Evolutionary conservation across 2,329 filamentous ascomycete genomes (phyloP).

Genomic region (Fusarium longipes): DNA sequence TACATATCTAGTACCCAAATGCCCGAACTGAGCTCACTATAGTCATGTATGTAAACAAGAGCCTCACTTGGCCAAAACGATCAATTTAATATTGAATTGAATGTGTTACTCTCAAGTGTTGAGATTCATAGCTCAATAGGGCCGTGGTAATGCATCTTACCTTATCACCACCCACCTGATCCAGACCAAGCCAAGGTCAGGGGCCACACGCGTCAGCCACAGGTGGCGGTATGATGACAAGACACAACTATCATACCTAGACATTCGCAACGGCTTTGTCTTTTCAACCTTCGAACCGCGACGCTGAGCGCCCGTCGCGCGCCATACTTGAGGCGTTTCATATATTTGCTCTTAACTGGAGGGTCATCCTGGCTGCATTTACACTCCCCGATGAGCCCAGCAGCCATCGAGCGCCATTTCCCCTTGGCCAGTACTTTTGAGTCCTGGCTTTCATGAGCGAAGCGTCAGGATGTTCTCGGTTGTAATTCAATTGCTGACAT

Average conservation of each 20-base stretch:
- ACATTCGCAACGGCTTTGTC: slow-evolving; percentile 19
- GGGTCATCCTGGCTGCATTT: slow-evolving; percentile 4
- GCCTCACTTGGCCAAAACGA: neutral
- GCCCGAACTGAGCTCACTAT: neutral
- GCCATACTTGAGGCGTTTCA: slow-evolving; percentile 18
- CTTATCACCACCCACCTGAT: neutral
- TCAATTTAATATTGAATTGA: neutral
- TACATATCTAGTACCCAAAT: neutral
- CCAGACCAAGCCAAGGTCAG: neutral
- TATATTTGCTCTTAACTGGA: slow-evolving; percentile 12
- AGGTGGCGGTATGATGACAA: slow-evolving; percentile 40
- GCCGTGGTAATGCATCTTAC: neutral
- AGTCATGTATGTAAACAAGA: neutral
- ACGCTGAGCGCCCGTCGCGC: slow-evolving; percentile 38
- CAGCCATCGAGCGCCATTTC: slow-evolving; percentile 37
- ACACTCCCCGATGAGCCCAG: slow-evolving; percentile 42
- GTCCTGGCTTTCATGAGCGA: slow-evolving; percentile 36
- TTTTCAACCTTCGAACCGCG: slow-evolving; percentile 17
- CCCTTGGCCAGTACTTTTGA: slow-evolving; percentile 32
- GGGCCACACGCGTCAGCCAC: slow-evolving; percentile 37
- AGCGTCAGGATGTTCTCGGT: slow-evolving; percentile 47
- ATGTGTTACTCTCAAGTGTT: neutral
- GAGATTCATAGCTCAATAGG: neutral
- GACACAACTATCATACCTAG: slow-evolving; percentile 28
- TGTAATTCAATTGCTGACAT: slow-evolving; percentile 41